Base-by-base conservation (phyloP, 805 yeast genomes). In the Teunomyces panamensis region DNA sequence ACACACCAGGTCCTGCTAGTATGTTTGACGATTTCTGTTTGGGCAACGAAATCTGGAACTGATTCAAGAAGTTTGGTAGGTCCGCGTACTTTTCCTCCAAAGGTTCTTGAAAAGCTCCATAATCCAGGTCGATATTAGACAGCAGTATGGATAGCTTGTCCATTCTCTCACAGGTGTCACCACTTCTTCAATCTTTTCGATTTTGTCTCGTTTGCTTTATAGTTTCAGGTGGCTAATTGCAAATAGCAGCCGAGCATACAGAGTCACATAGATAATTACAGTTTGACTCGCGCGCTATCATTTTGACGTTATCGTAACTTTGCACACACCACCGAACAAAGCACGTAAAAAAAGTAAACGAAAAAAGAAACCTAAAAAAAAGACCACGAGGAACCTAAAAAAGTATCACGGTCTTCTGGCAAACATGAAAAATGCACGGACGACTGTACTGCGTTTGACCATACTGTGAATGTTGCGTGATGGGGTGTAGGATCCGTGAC, bases 41-140 rank as follows among this genome's bases (percentile, higher is more conserved):
- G 9, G 26, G 44, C 39, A 48, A 33, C 5, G 50, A 44, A 8
- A 57, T 52, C 43, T 59, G 63, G 48, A 64, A 64, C 39, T 56
- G 56, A 17, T 55, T 48, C 42, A 64, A 51, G 43, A 56, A 59
- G 30, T 54, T 51, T 10, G 52, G 43, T 36, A 65, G 58, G 13
- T 56, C 60, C 2, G 56, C 53, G 41, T 54, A 54, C 30, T 51
- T 52, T 20, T 49, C 45, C 30, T 49, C 50, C 35, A 45, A 44
- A 14, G 52, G 45, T 26, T 52, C 51, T 27, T 20, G 41, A 24
- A 37, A 14, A 6, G 10, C 10, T 20, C 27, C 28, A 14, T 6
- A 26, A 20, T 37, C 41, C 41, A 26, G 29, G 30, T 26, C 13
- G 14, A 7, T 24, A n/a, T n/a, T 9, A 6, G 41, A 14, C 30